Conservation (phyloP, 768 basidiomycete species). For the Lyophyllum shimeji region DNA sequence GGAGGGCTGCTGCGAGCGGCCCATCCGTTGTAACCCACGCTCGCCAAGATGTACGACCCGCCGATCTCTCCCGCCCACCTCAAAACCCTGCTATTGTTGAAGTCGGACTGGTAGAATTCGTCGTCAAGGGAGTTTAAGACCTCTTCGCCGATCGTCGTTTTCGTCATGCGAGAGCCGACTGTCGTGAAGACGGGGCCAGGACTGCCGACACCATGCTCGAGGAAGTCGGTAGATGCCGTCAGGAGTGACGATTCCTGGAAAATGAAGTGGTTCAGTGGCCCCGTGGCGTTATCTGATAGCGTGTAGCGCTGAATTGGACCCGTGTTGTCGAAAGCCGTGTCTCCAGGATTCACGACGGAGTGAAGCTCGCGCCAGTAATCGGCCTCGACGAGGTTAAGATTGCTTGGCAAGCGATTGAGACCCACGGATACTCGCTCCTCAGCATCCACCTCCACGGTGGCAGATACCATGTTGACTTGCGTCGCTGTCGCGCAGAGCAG, state of each 20-base stretch:
- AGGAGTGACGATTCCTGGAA: background rate
- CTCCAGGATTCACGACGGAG: background rate
- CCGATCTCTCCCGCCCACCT: slow-evolving; percentile 12
- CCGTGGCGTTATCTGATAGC: background rate
- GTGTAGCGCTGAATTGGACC: background rate
- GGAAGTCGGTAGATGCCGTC: background rate
- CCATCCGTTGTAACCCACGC: slow-evolving; percentile 16
- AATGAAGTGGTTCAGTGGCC: background rate
- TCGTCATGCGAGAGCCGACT: background rate
- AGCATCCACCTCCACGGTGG: background rate
- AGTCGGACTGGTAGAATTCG: background rate
- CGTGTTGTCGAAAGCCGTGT: background rate
- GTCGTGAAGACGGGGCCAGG: background rate
- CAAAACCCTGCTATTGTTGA: background rate
- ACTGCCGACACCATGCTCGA: background rate
- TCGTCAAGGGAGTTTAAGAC: background rate
- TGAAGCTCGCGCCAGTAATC: background rate
- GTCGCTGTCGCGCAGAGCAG: slow-evolving; percentile 2
- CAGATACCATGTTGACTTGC: slow-evolving; percentile 4
- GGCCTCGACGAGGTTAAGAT: background rate
- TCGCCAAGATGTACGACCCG: slow-evolving; percentile 12
- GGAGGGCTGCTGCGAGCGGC: slow-evolving; percentile 7
- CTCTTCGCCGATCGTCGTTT: background rate
- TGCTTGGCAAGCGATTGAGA: background rate
- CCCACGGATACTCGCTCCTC: background rate